Percentiles rank a stretch among this genome's conserved stretches.
These are phyloP conservation scores for Eucalyptus melliodora DNA, from an alignment of 345 rosid species.

Conservation along the genomic window DNA sequence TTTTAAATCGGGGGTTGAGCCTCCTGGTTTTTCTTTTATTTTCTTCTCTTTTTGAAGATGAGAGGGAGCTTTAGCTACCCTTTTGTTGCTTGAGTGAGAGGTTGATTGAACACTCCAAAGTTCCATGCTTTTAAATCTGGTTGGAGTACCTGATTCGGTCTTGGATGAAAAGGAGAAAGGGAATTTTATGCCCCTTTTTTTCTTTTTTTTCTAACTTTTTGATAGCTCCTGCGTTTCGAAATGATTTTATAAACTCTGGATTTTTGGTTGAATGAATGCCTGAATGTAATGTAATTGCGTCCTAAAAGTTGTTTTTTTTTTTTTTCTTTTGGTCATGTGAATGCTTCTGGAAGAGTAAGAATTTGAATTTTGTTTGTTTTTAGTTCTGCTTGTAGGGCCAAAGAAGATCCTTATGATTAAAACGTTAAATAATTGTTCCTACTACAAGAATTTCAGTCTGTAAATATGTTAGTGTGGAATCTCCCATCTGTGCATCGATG, in stretches of 20 bases:
- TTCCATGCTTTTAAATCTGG: not conserved
- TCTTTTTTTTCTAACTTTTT: not conserved
- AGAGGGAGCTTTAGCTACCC: not conserved
- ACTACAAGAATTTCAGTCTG: not conserved
- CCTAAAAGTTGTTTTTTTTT: not conserved
- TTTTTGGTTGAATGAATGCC: not conserved
- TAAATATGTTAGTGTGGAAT: not conserved
- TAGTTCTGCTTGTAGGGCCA: not conserved
- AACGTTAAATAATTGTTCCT: not conserved
- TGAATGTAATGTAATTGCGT: not conserved
- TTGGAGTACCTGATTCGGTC: not conserved
- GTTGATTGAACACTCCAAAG: not conserved
- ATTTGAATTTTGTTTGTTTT: not conserved
- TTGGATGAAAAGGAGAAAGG: not conserved
- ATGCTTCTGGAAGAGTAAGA: not conserved
- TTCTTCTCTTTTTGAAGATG: not conserved
- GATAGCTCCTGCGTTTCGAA: not conserved
- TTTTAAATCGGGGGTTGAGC: not conserved
- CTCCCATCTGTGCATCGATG: not conserved
- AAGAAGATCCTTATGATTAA: not conserved
- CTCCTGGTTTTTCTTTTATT: not conserved
- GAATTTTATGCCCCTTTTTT: not conserved
- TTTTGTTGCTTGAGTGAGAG: not conserved
- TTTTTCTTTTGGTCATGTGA: not conserved
- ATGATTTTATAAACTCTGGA: not conserved